phyloP scores from a whole-genome alignment of 164 flowering plant species.

The Liquidambar formosana region DNA sequence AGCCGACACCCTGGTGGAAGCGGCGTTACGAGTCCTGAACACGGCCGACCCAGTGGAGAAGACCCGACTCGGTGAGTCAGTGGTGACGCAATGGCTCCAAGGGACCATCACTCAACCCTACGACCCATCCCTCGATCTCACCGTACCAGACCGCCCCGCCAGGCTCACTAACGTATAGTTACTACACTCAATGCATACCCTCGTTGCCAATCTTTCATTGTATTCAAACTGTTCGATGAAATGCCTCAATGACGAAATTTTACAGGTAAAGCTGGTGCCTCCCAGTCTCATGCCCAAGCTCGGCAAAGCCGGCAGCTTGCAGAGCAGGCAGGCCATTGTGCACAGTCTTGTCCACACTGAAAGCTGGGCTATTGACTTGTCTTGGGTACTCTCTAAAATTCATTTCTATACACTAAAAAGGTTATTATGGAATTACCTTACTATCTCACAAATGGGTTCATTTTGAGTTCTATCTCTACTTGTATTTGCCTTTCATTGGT shows the following conservation, averaged over 20 bases:
- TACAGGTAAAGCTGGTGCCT: constrained; percentile 77
- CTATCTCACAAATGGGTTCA: too few relatives aligned
- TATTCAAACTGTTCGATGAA: constrained; percentile 44
- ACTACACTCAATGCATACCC: neutral
- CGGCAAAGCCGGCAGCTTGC: constrained; percentile 88
- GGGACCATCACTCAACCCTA: constrained; percentile 56
- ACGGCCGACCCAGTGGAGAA: constrained; percentile 82
- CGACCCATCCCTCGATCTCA: constrained; percentile 36
- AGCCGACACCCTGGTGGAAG: constrained; percentile 70
- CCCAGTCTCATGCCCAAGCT: constrained; percentile 93
- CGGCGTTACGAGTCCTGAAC: constrained; percentile 69
- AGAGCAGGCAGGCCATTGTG: constrained; percentile 83
- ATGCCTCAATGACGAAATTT: constrained; percentile 31
- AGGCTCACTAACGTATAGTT: constrained; percentile 55
- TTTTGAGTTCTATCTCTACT: neutral
- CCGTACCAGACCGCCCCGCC: constrained; percentile 85
- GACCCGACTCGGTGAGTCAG: constrained; percentile 67
- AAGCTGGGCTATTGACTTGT: constrained; percentile 94
- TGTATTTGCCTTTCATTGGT: neutral
- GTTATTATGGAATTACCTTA: too few relatives aligned
- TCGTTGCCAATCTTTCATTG: neutral
- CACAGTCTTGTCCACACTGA: constrained; percentile 89
- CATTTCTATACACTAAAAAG: neutral
- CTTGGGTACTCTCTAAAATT: constrained; percentile 60
- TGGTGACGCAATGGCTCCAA: constrained; percentile 67